phyloP scores from a whole-genome alignment of 441 rosid genomes.

The California macrophylla region DNA sequence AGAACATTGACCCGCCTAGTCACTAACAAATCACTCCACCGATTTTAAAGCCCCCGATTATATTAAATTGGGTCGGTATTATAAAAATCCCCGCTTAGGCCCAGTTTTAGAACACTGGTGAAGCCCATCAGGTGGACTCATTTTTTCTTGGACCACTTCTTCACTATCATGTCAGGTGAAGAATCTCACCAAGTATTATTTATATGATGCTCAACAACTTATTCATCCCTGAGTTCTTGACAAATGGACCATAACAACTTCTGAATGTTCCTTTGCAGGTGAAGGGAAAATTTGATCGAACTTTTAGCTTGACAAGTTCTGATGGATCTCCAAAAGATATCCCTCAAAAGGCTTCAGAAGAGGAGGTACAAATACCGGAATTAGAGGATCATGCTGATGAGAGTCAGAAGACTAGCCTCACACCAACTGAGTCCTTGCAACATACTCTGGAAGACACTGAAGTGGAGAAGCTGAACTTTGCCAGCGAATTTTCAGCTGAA shows the following conservation, averaged over 20 bases:
- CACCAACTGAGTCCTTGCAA: conserved; percentile 26
- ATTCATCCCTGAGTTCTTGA: background rate
- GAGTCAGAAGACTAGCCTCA: conserved; percentile 32
- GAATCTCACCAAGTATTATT: background rate
- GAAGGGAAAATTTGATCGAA: conserved; percentile 38
- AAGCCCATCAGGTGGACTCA: background rate
- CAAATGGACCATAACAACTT: conserved; percentile 9
- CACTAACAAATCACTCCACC: no score
- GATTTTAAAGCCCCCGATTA: no score
- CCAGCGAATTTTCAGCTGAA: conserved; percentile 34
- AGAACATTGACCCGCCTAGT: no score
- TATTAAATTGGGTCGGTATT: no score
- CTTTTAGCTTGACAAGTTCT: conserved; percentile 26
- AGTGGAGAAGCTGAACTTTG: conserved; percentile 25
- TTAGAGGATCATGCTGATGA: conserved; percentile 26
- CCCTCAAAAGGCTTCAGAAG: conserved; percentile 46
- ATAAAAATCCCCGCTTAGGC: no score
- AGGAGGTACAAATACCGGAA: conserved; percentile 35
- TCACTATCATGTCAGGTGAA: background rate
- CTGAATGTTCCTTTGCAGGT: conserved; percentile 31
- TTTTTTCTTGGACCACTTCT: background rate
- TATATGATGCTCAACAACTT: background rate
- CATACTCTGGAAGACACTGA: conserved; percentile 31
- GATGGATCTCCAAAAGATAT: conserved; percentile 33
- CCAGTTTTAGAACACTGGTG: no score